phyloP scores from a whole-genome alignment of 495 filamentous ascomycete species.

The Hypoxylon fuscum region DNA sequence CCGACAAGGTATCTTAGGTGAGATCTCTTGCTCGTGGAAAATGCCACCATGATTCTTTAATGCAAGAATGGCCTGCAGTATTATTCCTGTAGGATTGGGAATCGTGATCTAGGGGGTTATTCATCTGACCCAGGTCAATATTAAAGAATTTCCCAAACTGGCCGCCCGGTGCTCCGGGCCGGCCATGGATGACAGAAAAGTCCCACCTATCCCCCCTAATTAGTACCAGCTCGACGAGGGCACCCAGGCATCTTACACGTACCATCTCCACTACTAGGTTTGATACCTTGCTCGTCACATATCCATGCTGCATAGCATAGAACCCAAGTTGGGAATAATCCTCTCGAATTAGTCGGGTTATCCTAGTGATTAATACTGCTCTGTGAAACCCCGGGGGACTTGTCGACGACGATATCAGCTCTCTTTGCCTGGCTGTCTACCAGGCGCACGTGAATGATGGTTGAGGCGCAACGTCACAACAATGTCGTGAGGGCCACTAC shows the following conservation, averaged over 20 bases:
- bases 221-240: neutral
- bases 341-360: neutral
- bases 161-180: constrained; percentile 5
- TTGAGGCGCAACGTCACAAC: neutral
- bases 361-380: neutral
- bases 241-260: neutral
- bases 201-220: constrained; percentile 10
- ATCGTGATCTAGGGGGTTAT: constrained; percentile 10
- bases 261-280: neutral
- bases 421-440: no score
- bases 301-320: neutral
- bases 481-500: neutral
- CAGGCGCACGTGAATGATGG: neutral
- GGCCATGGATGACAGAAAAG: constrained; percentile 4
- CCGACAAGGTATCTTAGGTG: constrained; percentile 1
- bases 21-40: neutral
- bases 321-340: neutral
- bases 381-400: neutral
- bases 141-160: constrained; percentile 2
- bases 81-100: constrained; percentile 2
- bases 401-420: neutral
- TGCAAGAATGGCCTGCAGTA: constrained; percentile 1
- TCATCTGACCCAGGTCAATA: constrained; percentile 4
- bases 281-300: constrained; percentile 5
- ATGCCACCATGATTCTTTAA: constrained; percentile 1